Evolutionary conservation across 73 alveolate species (phyloP).

Genomic region (Tetrahymena borealis): DNA sequence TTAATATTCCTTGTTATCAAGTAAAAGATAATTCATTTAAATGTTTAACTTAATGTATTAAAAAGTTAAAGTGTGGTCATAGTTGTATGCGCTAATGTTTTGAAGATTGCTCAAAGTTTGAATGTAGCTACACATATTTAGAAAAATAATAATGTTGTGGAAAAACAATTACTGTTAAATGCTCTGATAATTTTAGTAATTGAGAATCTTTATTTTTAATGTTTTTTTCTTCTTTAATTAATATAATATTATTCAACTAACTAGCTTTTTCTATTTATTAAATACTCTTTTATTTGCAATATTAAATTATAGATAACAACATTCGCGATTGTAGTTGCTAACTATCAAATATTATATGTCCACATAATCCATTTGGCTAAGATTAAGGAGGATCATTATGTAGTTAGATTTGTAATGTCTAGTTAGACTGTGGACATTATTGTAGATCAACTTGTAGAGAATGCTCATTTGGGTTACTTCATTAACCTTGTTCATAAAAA

Average conservation of each 20-base stretch:
- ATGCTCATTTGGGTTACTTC: not conserved
- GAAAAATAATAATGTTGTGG: too few relatives aligned
- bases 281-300: too few relatives aligned
- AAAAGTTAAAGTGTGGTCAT: not conserved
- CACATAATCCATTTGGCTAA: not conserved
- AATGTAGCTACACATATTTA: too few relatives aligned
- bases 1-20: not conserved
- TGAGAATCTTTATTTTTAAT: too few relatives aligned
- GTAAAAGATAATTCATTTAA: not conserved
- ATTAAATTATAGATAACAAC: too few relatives aligned
- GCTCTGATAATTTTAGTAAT: too few relatives aligned
- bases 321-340: not conserved
- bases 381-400: not conserved
- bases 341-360: not conserved
- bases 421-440: not conserved
- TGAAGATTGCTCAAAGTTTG: too few relatives aligned
- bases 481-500: not conserved
- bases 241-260: too few relatives aligned
- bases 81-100: not conserved
- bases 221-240: too few relatives aligned
- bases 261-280: too few relatives aligned
- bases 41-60: not conserved
- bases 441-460: not conserved
- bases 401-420: not conserved
- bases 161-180: too few relatives aligned